Evolutionary conservation across 306 rosid species (phyloP), one percentile per base, ranked within the genome.

Genomic region (Quercus aquifolioides): DNA sequence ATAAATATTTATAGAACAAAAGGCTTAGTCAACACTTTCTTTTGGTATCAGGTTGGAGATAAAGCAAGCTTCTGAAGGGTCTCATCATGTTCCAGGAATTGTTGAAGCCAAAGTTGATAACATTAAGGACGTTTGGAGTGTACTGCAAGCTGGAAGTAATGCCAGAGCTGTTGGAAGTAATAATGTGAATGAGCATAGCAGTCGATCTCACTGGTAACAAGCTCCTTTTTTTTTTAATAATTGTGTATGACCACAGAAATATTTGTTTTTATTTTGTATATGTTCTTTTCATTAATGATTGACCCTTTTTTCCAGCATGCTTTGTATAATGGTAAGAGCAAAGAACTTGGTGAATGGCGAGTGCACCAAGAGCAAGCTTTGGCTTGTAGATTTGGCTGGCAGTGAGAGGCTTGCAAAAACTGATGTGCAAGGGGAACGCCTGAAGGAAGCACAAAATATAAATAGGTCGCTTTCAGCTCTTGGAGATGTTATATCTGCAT

Each of bases 371-470:
- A 93, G 98, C 93, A 93, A 88, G 89, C 98, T 93, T 64, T 93
- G 98, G 94, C 92, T 93, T 65, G 98, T 91, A 76, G 94, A 93
- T 86, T 90, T 93, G 90, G 97, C 97, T 57, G 98, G 98, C 69
- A 93, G 98, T 68, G 98, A 93, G 88, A 93, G 98, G 83, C 92
- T 93, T 74, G 93, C 93, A 25, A 93, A 91, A 89, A 93, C 98
- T 75, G 94, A 91, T 2, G 94, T 76, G 55, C 94, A 93, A 82
- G 97, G 98, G 72, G 87, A 90, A 82, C 87, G 98, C 43, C 87
- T 93, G 3, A 93, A 91, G 88, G 98, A 93, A 82, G 97, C 98
- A 57, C 97, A 91, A 79, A 93, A 91, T 81, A 93, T 93, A 69
- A 93, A 93, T 82, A 84, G 89, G 75, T 93, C 98, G 65, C 98